Evolutionary conservation across 176 grass and related monocot genomes (phyloP).

Genomic region (Musa beccarii): DNA sequence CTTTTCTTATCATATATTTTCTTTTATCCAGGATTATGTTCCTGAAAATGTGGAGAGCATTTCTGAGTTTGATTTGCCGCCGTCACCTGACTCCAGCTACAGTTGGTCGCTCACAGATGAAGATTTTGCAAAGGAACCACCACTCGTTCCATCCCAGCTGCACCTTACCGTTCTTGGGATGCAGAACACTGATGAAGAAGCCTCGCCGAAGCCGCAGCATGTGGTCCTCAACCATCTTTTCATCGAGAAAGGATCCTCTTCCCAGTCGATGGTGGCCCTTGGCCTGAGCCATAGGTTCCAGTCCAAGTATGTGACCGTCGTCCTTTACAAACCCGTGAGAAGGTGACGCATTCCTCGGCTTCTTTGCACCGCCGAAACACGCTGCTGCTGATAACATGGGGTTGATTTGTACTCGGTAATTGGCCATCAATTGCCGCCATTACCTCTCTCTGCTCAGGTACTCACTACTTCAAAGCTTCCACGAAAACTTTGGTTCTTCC

Average conservation of each 20-base stretch:
- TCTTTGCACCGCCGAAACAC: conserved; percentile 25
- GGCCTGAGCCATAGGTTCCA: conserved; percentile 65
- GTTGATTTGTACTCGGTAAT: background rate
- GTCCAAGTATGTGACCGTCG: conserved; percentile 79
- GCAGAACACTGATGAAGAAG: conserved; percentile 47
- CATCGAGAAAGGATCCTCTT: conserved; percentile 80
- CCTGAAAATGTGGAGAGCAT: conserved; percentile 83
- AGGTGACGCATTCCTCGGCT: conserved; percentile 67
- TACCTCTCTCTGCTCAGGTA: background rate
- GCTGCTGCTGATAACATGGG: background rate
- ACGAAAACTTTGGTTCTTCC: background rate
- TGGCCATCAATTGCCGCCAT: background rate
- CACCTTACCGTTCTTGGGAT: conserved; percentile 68
- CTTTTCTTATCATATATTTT: background rate
- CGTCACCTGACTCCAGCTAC: conserved; percentile 78
- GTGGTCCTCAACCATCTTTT: conserved; percentile 78
- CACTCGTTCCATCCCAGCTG: conserved; percentile 65
- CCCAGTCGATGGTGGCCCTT: conserved; percentile 68
- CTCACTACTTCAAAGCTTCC: background rate
- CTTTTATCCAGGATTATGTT: conserved; percentile 66
- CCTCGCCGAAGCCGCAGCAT: conserved; percentile 45
- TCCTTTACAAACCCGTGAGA: conserved; percentile 64
- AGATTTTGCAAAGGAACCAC: conserved; percentile 90
- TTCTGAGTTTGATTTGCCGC: conserved; percentile 61
- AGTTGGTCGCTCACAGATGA: conserved; percentile 66